Evolutionary conservation across 495 filamentous ascomycete species (phyloP).

Genomic region (Penicillium coffeae): DNA sequence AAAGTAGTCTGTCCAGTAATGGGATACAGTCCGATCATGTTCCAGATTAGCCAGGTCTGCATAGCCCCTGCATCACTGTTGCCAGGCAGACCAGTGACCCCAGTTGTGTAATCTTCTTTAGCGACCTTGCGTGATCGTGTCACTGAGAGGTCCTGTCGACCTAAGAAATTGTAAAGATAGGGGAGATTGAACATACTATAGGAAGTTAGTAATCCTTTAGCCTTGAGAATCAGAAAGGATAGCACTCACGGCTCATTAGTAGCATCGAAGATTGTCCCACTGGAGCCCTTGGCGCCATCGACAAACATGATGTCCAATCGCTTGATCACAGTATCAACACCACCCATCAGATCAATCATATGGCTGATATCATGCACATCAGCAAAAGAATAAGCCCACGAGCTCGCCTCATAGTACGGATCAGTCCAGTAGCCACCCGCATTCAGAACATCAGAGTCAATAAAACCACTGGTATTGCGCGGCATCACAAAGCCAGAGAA

Average conservation of each 20-base stretch:
- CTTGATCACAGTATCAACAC: slow-evolving; percentile 30
- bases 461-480: slow-evolving; percentile 52
- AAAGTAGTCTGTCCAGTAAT: slow-evolving; percentile 54
- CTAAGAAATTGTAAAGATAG: slow-evolving; percentile 68
- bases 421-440: slow-evolving; percentile 61
- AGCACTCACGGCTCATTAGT: slow-evolving; percentile 59
- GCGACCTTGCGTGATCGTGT: slow-evolving; percentile 32
- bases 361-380: slow-evolving; percentile 63
- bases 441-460: slow-evolving; percentile 50
- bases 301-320: slow-evolving; percentile 45
- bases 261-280: slow-evolving; percentile 59
- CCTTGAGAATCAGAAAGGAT: neutral
- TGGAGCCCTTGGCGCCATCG: slow-evolving; percentile 45
- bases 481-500: slow-evolving; percentile 67
- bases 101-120: slow-evolving; percentile 35
- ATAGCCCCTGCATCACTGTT: slow-evolving; percentile 59
- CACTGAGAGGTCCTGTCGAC: slow-evolving; percentile 53
- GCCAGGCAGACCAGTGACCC: slow-evolving; percentile 46
- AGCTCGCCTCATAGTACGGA: slow-evolving; percentile 59
- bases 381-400: slow-evolving; percentile 69
- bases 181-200: slow-evolving; percentile 57
- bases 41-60: slow-evolving; percentile 58
- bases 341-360: slow-evolving; percentile 56
- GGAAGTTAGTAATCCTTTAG: slow-evolving; percentile 1
- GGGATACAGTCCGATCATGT: slow-evolving; percentile 58